Base-by-base conservation (phyloP, 352 stramenopile genomes). In the Phytophthora cryptogea region DNA sequence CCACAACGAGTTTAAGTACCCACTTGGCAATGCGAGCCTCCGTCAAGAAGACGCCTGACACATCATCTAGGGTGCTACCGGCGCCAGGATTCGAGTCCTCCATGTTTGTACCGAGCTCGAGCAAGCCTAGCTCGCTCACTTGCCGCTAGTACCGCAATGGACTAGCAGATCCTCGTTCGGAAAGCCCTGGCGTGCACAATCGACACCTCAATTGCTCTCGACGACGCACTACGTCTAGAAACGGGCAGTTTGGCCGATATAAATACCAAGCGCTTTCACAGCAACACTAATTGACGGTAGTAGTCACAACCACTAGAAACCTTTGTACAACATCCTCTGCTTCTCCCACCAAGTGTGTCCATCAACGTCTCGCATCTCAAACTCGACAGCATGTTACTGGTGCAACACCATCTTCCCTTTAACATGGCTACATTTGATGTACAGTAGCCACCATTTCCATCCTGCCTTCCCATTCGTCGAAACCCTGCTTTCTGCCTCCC, bases 1-100 rank as follows among this genome's bases (percentile, higher is more conserved):
- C 11, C 9, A 33, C 3, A 8, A 53, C 16, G 35, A 2, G n/a
- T n/a, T 13, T n/a, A 47, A 31, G n/a, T 11, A 57, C 73, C 33
- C 59, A 80, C 64, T 82, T 80, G 43, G 64, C 64, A 63, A 92
- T 78, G 16, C 81, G 76, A 37, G 84, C 71, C 60, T 93, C 84
- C 7, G 84, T 93, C 43, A 93, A 68, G 70, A 91, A 93, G 23
- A 92, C 79, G 17, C 77, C 71, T 37, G 72, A 73, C 27, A 75
- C 72, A 52, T 87, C 69, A 32, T 80, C 70, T 20, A 83, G 31
- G 23, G 64, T 71, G 43, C 68, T 75, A 40, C 56, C 75, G 26
- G 53, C 50, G 2, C 58, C 57, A 8, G 51, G 45, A 23, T 64
- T 68, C 4, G 59, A 47, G 52, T 68, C 59, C 47, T 57, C 59